Percentiles rank a stretch among this genome's conserved stretches.
These are phyloP conservation scores for Nadsonia starkeyi-henricii DNA, from an alignment of 1,139 yeast species.

Conservation along the genomic window DNA sequence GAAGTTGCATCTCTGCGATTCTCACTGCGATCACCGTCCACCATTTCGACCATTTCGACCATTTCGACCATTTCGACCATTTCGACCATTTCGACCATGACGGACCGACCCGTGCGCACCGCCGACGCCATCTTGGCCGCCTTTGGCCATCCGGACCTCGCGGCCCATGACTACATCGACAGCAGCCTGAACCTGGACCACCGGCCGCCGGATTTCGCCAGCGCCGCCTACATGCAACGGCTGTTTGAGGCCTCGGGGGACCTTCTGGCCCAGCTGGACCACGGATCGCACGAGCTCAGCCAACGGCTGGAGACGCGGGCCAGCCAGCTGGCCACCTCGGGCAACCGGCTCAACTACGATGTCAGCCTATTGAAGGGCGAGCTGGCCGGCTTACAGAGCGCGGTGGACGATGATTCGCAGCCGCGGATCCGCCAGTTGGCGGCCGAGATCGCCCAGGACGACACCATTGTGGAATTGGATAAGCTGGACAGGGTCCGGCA, in stretches of 20 bases:
- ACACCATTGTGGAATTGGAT: slow-evolving; percentile 14
- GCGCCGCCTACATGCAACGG: slow-evolving; percentile 15
- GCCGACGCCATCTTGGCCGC: no score
- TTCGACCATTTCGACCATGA: no score
- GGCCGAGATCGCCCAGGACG: slow-evolving; percentile 7
- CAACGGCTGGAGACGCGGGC: slow-evolving; percentile 22
- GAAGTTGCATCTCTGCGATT: no score
- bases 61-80: no score
- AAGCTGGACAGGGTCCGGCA: slow-evolving; percentile 17
- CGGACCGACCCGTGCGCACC: no score
- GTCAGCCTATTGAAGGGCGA: background rate
- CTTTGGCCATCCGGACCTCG: no score
- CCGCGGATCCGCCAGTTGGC: slow-evolving; percentile 14
- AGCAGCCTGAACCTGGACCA: no score
- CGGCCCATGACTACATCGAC: no score
- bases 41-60: no score
- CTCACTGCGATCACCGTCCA: no score
- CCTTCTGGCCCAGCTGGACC: slow-evolving; percentile 22
- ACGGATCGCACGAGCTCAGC: slow-evolving; percentile 21
- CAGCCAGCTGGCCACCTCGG: slow-evolving; percentile 15
- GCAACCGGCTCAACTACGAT: background rate
- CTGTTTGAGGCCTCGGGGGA: slow-evolving; percentile 21
- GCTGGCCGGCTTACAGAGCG: slow-evolving; percentile 13
- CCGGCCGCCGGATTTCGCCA: background rate
- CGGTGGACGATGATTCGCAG: slow-evolving; percentile 13